phyloP scores from a whole-genome alignment of 2,329 filamentous ascomycete species.

The Xylaria hypoxylon region DNA sequence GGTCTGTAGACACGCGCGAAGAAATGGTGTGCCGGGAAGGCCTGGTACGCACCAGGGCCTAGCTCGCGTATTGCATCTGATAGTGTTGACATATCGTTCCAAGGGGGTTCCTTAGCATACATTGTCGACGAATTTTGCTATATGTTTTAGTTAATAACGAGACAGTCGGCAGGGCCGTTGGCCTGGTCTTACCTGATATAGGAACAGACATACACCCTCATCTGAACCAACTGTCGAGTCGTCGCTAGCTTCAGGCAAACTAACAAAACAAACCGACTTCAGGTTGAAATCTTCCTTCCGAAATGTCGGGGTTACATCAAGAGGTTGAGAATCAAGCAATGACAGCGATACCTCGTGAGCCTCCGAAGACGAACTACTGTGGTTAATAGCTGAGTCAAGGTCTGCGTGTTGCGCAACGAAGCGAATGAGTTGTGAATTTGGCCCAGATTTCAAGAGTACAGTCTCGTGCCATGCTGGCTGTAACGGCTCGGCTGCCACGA shows the following conservation, averaged over 20 bases:
- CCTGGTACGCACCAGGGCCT: slow-evolving; percentile 61
- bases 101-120: slow-evolving; percentile 51
- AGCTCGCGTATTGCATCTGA: slow-evolving; percentile 54
- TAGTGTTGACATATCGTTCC: slow-evolving; percentile 54
- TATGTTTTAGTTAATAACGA: slow-evolving; percentile 28
- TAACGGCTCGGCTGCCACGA: slow-evolving; percentile 56
- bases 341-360: slow-evolving; percentile 52
- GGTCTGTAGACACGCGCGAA: slow-evolving; percentile 67
- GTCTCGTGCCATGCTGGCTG: slow-evolving; percentile 64
- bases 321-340: slow-evolving; percentile 55
- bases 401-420: slow-evolving; percentile 60
- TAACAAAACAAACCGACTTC: slow-evolving; percentile 59
- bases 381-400: slow-evolving; percentile 53
- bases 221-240: slow-evolving; percentile 44
- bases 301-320: slow-evolving; percentile 54
- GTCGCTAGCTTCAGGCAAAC: slow-evolving; percentile 51
- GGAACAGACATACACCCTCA: slow-evolving; percentile 62
- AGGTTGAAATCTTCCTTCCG: slow-evolving; percentile 56
- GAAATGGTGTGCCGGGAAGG: slow-evolving; percentile 68
- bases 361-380: slow-evolving; percentile 32
- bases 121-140: slow-evolving; percentile 60
- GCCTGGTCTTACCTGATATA: slow-evolving; percentile 62
- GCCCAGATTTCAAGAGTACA: slow-evolving; percentile 55
- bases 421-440: slow-evolving; percentile 55
- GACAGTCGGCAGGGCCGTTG: not conserved